Conservation (phyloP, 2,329 filamentous ascomycete species). For the Fusarium vanettenii region DNA sequence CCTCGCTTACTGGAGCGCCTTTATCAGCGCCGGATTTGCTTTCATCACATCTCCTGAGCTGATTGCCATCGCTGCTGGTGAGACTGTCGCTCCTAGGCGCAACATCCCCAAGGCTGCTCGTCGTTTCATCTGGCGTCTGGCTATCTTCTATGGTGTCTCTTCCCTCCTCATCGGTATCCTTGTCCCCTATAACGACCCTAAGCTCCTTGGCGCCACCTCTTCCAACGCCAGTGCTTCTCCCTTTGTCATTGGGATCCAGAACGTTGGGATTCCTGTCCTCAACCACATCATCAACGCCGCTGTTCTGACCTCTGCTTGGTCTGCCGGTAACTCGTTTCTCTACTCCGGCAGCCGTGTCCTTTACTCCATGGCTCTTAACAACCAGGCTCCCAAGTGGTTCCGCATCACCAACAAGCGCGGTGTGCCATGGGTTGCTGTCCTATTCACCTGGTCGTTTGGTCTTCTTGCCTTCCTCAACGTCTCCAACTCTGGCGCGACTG, state of each 20-base stretch:
- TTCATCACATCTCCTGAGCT: conserved; percentile 44
- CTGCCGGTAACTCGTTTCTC: conserved; percentile 69
- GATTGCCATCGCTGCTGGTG: conserved; percentile 46
- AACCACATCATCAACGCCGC: conserved; percentile 76
- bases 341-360: conserved; percentile 77
- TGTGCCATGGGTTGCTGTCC: conserved; percentile 66
- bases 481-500: conserved; percentile 68
- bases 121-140: conserved; percentile 46
- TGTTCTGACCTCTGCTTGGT: conserved; percentile 73
- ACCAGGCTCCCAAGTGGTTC: conserved; percentile 73
- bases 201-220: conserved; percentile 59
- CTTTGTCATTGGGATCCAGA: conserved; percentile 74
- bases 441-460: conserved; percentile 67
- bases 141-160: conserved; percentile 43
- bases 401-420: conserved; percentile 69
- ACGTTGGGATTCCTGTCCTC: conserved; percentile 70
- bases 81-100: conserved; percentile 47
- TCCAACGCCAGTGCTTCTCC: conserved; percentile 67
- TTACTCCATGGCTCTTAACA: conserved; percentile 73
- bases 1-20: conserved; percentile 69
- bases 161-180: conserved; percentile 27
- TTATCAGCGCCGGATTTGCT: conserved; percentile 62
- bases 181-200: conserved; percentile 53
- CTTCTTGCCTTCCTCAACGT: conserved; percentile 78
- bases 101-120: conserved; percentile 47